phyloP scores from a whole-genome alignment of 2,329 filamentous ascomycete genomes.

The Colletotrichum lini region DNA sequence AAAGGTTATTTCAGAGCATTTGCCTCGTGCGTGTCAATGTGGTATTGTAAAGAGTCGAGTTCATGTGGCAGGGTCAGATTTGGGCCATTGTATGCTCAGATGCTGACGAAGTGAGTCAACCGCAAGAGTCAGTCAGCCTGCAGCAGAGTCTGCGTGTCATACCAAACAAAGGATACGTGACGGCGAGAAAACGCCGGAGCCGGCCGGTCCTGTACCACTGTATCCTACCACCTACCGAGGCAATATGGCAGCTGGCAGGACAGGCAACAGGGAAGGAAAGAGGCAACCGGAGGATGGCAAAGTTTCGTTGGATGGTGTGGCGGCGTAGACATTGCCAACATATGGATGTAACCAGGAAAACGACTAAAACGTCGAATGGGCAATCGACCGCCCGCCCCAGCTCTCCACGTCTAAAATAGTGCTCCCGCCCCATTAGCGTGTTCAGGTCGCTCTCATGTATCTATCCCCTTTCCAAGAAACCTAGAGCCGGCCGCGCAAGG shows the following conservation, averaged over 20 bases:
- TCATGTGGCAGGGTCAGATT: background rate
- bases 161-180: background rate
- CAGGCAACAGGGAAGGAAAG: background rate
- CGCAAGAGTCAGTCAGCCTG: constrained; percentile 24
- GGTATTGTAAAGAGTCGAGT: background rate
- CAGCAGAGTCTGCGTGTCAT: constrained; percentile 27
- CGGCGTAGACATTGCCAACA: background rate
- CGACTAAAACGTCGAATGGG: background rate
- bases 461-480: constrained; percentile 1
- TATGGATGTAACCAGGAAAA: background rate
- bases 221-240: too few relatives aligned
- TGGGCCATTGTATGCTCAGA: background rate
- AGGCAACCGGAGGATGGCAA: background rate
- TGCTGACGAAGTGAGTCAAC: constrained; percentile 21
- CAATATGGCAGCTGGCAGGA: constrained; percentile 9
- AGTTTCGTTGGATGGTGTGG: background rate
- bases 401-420: constrained; percentile 25
- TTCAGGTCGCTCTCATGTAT: background rate
- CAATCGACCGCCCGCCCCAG: background rate
- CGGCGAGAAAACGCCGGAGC: background rate
- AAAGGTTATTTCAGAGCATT: background rate
- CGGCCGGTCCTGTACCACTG: background rate
- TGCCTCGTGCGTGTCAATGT: background rate
- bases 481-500: background rate
- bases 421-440: constrained; percentile 16